These are phyloP conservation scores for Tolypocladium ovalisporum DNA, from an alignment of 2,329 filamentous ascomycete species.

Conservation along the genomic window DNA sequence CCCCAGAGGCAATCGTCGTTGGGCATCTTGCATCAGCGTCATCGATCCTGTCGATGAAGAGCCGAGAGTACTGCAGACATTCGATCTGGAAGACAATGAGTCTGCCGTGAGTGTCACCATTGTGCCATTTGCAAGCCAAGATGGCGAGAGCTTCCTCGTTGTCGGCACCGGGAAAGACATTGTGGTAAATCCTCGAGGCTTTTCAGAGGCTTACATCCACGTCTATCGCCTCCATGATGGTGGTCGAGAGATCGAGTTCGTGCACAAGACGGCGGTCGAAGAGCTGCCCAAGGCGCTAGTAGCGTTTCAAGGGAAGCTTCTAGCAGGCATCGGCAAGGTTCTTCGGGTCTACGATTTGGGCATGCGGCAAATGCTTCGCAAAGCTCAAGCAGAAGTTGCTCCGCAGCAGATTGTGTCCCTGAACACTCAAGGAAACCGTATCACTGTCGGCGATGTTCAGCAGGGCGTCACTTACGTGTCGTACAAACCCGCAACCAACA, in stretches of 20 bases:
- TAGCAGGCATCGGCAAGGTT: constrained; percentile 75
- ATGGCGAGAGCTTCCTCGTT: constrained; percentile 82
- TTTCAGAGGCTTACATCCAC: constrained; percentile 73
- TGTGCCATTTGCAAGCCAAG: constrained; percentile 78
- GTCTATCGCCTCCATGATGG: constrained; percentile 84
- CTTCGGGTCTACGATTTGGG: constrained; percentile 88
- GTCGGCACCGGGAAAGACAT: constrained; percentile 93
- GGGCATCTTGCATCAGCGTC: constrained; percentile 92
- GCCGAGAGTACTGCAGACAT: constrained; percentile 55
- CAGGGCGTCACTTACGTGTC: constrained; percentile 88
- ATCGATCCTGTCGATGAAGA: constrained; percentile 75
- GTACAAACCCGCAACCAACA: constrained; percentile 87
- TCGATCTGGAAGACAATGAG: constrained; percentile 84
- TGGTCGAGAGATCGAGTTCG: constrained; percentile 82
- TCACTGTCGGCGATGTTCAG: constrained; percentile 85
- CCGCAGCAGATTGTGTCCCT: constrained; percentile 79
- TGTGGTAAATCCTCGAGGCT: constrained; percentile 64
- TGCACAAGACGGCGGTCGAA: constrained; percentile 91
- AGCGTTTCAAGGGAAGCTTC: constrained; percentile 82
- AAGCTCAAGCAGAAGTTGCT: constrained; percentile 71
- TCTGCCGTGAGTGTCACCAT: constrained; percentile 78
- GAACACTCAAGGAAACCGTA: constrained; percentile 81
- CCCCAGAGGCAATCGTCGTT: constrained; percentile 70
- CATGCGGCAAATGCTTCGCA: constrained; percentile 83
- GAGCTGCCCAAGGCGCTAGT: constrained; percentile 82